A percentile compares a stretch with the other conserved stretches of the same genome.
Conservation (phyloP, 257 asterid genomes). For the Mitragyna speciosa region DNA sequence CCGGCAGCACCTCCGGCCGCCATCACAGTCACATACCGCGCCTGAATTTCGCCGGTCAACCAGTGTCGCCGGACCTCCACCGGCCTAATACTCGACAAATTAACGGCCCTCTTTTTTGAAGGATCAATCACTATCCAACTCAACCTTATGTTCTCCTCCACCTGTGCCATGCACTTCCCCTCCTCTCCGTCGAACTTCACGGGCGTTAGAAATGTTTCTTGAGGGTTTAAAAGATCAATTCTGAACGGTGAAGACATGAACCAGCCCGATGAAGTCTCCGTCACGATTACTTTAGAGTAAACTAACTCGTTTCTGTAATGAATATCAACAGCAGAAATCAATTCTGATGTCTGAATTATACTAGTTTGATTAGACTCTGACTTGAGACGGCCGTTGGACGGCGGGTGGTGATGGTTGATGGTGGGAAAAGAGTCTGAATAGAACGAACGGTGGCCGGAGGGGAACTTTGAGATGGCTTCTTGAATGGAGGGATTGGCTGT, state of each 20-base stretch:
- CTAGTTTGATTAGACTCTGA: neutral
- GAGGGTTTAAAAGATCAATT: conserved; percentile 47
- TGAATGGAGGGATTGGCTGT: conserved; percentile 40
- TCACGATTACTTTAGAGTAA: conserved; percentile 43
- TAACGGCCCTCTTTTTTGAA: conserved; percentile 45
- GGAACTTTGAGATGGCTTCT: conserved; percentile 38
- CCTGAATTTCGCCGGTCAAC: conserved; percentile 58
- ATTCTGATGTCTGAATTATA: conserved; percentile 9
- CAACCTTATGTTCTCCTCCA: conserved; percentile 45
- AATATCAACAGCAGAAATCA: conserved; percentile 75
- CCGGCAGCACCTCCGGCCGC: conserved; percentile 26
- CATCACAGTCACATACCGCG: conserved; percentile 51
- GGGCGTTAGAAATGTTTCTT: conserved; percentile 53
- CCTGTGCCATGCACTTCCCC: conserved; percentile 27
- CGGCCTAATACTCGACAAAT: conserved; percentile 55
- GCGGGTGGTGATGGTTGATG: conserved; percentile 15
- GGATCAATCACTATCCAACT: conserved; percentile 82
- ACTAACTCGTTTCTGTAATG: conserved; percentile 38
- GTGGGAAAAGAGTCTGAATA: conserved; percentile 61
- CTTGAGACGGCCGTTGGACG: neutral
- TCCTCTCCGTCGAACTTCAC: conserved; percentile 43
- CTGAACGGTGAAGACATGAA: conserved; percentile 57
- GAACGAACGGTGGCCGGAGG: conserved; percentile 66
- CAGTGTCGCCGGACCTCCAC: conserved; percentile 66
- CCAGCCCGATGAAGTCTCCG: conserved; percentile 59